These are phyloP conservation scores for Aspergillus ruber DNA, from an alignment of 2,329 filamentous ascomycete genomes.

Conservation along the genomic window DNA sequence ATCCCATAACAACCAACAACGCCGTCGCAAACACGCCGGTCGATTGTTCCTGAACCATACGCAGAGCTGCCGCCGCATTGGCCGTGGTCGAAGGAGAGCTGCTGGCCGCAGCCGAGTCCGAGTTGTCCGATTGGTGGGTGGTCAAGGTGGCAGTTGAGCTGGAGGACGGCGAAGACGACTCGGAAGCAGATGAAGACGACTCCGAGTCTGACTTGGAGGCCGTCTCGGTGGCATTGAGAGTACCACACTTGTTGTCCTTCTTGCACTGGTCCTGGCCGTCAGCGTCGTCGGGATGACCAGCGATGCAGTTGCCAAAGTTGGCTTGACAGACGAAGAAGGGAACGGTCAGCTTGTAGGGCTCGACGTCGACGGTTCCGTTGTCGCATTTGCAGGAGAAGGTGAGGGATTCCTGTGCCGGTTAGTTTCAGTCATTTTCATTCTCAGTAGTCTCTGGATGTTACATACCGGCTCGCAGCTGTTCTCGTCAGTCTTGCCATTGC, in stretches of 20 bases:
- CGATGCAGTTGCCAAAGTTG: constrained; percentile 47
- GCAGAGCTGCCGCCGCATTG: constrained; percentile 42
- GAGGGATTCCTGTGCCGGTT: constrained; percentile 39
- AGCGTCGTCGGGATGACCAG: constrained; percentile 39
- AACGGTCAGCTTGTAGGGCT: constrained; percentile 52
- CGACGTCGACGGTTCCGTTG: constrained; percentile 52
- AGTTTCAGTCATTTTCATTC: background rate
- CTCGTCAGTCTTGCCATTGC: constrained; percentile 42
- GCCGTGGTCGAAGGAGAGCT: constrained; percentile 23
- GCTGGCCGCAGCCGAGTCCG: constrained; percentile 19
- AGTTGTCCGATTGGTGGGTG: constrained; percentile 18
- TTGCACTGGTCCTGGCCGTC: constrained; percentile 46
- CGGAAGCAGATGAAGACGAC: constrained; percentile 14
- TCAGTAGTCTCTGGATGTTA: constrained; percentile 5
- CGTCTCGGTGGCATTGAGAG: constrained; percentile 36
- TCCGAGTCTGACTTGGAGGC: constrained; percentile 23
- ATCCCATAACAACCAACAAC: constrained; percentile 51
- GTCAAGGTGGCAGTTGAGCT: constrained; percentile 25
- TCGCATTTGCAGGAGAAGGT: constrained; percentile 53
- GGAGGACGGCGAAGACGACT: constrained; percentile 21
- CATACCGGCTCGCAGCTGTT: constrained; percentile 56
- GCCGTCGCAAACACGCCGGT: constrained; percentile 48
- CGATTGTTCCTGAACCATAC: constrained; percentile 44
- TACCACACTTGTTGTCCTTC: constrained; percentile 47
- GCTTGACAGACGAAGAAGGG: constrained; percentile 55